These are phyloP conservation scores for Rhodotorula taiwanensis DNA, from an alignment of 768 basidiomycete species.

Conservation along the genomic window DNA sequence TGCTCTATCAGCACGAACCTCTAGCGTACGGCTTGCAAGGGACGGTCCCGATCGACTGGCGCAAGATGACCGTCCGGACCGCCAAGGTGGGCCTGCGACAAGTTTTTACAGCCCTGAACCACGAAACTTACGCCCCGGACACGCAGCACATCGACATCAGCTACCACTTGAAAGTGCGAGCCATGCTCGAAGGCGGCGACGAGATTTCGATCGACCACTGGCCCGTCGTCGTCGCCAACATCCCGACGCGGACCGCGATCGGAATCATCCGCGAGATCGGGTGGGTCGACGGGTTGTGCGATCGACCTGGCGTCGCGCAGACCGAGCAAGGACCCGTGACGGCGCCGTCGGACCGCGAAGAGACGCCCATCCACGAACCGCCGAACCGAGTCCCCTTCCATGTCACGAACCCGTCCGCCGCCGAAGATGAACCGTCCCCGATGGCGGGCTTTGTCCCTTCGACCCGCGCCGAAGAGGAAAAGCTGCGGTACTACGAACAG, in stretches of 20 bases:
- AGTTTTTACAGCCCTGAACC: too few relatives aligned
- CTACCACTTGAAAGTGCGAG: conserved; percentile 30
- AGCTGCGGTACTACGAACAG: conserved; percentile 10
- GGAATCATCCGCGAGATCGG: conserved; percentile 31
- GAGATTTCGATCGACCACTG: conserved; percentile 28
- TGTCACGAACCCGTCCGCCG: too few relatives aligned
- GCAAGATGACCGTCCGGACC: conserved; percentile 19
- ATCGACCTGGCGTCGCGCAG: conserved; percentile 8
- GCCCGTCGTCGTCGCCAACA: conserved; percentile 21
- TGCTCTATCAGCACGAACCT: conserved; percentile 16
- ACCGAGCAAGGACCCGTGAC: too few relatives aligned
- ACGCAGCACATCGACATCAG: conserved; percentile 30
- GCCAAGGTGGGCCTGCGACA: conserved; percentile 10
- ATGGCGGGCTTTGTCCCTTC: not conserved
- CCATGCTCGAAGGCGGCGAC: conserved; percentile 29
- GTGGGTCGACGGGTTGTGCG: conserved; percentile 27
- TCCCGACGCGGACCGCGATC: not conserved
- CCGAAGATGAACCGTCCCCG: too few relatives aligned
- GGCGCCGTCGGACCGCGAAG: too few relatives aligned
- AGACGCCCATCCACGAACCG: too few relatives aligned
- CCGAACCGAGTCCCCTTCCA: too few relatives aligned
- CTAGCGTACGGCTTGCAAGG: conserved; percentile 14
- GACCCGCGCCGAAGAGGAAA: conserved; percentile 24
- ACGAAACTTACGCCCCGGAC: not conserved
- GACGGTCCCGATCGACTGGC: conserved; percentile 6